Base-by-base conservation (phyloP, 2,329 filamentous ascomycete species). In the Fusarium nygamai region DNA sequence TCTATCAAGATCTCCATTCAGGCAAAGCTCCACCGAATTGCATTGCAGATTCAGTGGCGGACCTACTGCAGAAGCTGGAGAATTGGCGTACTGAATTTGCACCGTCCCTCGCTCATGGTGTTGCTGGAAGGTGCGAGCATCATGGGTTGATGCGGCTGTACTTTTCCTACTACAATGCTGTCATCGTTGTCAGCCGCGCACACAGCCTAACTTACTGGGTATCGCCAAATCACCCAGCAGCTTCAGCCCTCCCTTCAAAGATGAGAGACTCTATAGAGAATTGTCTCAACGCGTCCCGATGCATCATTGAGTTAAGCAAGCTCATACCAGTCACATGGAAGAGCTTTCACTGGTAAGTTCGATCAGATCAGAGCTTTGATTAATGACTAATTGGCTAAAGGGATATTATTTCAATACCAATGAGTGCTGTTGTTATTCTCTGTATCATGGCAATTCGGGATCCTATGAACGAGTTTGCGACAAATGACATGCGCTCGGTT, bases 91-190 rank as follows among this genome's bases (percentile, higher is more conserved):
- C 13, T 22, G 29, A 46, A 11, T 58, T 46, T 31, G 54, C 29
- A 7, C 39, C 54, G 2, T 8, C 17, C 11, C 54, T 58, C 2
- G 2, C 8, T 14, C 9, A 27, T 27, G 22, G 17, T 14, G 17
- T 1, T 24, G 10, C 14, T 27, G 9, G 2, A n/a, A 17, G 3
- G n/a, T 33, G n/a, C 19, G 54, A 58, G n/a, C 54, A 58, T 22
- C n/a, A 46, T 20, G 54, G 54, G 7, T 9, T 58, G n/a, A 46
- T 58, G 54, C 39, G 54, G 5, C 16, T 58, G n/a, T 58, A 58
- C 29, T 46, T 58, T 33, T 58, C 54, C n/a, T 58, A 58, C n/a
- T 58, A 58, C 29, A 46, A 46, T 19, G 29, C 54, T 7, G 54
- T 46, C 22, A 34, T 58, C 7, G n/a, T 46, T 8, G 39, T 46